Evolutionary conservation across 768 basidiomycete species (phyloP), one percentile per base, ranked within the genome.

Genomic region (Austroboletus eburneus): DNA sequence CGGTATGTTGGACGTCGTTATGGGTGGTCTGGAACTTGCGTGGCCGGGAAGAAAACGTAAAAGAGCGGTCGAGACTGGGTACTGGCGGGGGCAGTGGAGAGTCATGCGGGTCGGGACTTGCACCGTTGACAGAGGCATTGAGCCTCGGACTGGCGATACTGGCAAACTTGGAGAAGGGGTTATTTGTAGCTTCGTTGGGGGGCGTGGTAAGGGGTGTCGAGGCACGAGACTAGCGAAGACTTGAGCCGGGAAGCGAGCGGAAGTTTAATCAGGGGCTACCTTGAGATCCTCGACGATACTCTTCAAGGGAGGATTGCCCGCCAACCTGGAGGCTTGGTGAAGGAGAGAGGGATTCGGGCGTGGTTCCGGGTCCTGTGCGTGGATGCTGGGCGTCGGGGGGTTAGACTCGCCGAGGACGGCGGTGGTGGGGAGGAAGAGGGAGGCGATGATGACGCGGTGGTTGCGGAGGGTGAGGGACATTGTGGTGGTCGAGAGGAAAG

Each of bases 391-490:
- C 0, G 81, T 80, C 1, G 78, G 57, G 0, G 77, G 76, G 13
- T 68, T 63, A 0, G 80, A 80, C 47, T 70, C 69, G 61, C 77
- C 80, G 34, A 81, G 68, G 37, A 82, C 78, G 35, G 80, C 79
- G 30, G 87, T 86, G 49, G 78, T 79, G 30, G 89, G 89, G 29
- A 91, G 80, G 62, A 91, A 90, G 48, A 91, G 80, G n/a, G 85
- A 84, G 14, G 87, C 89, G 63, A 91, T 82, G 64, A 91, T 72
- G 45, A 86, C 75, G 25, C 89, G 73, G 64, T 87, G 84, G 66
- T 80, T 79, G 45, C 83, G 74, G 59, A 88, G 77, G 30, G 86
- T 27, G 7, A 27, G 82, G 61, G 75, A 75, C 87, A 88, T 88
- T 25, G 37, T 36, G 9, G 27, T 3, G 4, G 12, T 32, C 6